Percentiles rank a stretch among this genome's conserved stretches.
These are phyloP conservation scores for Magnusiomyces sp. DNA, from an alignment of 1,139 yeast genomes.

Conservation along the genomic window DNA sequence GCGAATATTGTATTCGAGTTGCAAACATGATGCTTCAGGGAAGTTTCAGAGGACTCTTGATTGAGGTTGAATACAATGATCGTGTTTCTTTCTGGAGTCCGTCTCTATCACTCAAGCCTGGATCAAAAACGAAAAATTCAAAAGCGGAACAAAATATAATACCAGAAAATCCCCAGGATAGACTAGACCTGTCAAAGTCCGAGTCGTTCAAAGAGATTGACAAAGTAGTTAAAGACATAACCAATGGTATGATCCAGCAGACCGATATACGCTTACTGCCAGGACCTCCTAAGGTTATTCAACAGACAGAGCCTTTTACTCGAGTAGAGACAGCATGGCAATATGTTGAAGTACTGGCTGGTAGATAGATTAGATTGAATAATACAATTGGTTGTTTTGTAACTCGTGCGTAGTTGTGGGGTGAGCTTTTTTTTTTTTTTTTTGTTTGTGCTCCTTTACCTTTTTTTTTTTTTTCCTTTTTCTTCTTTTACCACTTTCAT, in stretches of 20 bases:
- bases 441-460: no score
- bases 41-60: slow-evolving; percentile 57
- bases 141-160: not conserved
- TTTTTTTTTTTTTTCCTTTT: no score
- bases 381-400: not conserved
- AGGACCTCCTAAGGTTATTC: not conserved
- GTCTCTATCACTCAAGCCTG: slow-evolving; percentile 2
- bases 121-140: slow-evolving; percentile 3
- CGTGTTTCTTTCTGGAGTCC: slow-evolving; percentile 4
- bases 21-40: slow-evolving; percentile 72
- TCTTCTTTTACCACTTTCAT: no score
- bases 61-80: slow-evolving; percentile 40
- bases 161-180: not conserved
- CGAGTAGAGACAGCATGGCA: slow-evolving; percentile 20
- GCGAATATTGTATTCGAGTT: slow-evolving; percentile 40
- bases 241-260: not conserved
- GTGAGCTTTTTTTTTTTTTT: no score
- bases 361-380: not conserved
- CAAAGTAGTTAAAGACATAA: slow-evolving; percentile 10
- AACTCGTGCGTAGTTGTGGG: no score
- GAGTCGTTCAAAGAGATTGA: slow-evolving; percentile 13
- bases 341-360: slow-evolving; percentile 17
- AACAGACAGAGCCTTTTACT: slow-evolving; percentile 8
- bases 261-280: not conserved
- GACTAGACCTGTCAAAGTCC: not conserved